Percentiles rank a stretch among this genome's conserved stretches.
phyloP scores from a whole-genome alignment of 208 protist genomes.

The Leishmania arabica region DNA sequence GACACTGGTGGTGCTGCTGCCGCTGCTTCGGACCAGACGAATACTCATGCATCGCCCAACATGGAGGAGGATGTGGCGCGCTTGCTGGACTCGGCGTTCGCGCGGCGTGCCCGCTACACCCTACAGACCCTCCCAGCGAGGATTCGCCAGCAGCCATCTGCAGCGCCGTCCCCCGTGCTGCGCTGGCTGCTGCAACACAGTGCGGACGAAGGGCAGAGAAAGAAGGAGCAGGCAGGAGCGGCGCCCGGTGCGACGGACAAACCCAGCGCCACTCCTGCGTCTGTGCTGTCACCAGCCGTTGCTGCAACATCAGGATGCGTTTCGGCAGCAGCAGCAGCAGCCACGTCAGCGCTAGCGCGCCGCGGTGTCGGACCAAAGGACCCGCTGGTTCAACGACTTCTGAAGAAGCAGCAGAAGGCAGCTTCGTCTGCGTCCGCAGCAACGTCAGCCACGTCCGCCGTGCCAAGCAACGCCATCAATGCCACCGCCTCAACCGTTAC shows the following conservation, averaged over 20 bases:
- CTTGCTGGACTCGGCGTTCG: slow-evolving; percentile 44
- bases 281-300: neutral
- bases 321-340: neutral
- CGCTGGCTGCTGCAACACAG: slow-evolving; percentile 33
- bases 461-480: neutral
- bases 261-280: neutral
- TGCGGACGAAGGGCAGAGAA: neutral
- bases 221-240: neutral
- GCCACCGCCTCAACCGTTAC: neutral
- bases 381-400: slow-evolving; percentile 53
- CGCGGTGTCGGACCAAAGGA: slow-evolving; percentile 66
- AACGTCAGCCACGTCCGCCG: slow-evolving; percentile 3
- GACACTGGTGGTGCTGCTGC: neutral
- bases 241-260: neutral
- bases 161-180: slow-evolving; percentile 48
- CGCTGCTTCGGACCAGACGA: neutral
- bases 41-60: neutral
- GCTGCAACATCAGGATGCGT: neutral
- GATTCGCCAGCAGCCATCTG: slow-evolving; percentile 32
- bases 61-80: neutral
- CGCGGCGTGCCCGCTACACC: neutral
- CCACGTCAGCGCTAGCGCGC: slow-evolving; percentile 38
- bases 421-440: neutral
- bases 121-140: slow-evolving; percentile 10
- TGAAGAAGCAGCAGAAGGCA: slow-evolving; percentile 36